Evolutionary conservation across 2,329 filamentous ascomycete species (phyloP).

Genomic region (Aspergillus candidus): DNA sequence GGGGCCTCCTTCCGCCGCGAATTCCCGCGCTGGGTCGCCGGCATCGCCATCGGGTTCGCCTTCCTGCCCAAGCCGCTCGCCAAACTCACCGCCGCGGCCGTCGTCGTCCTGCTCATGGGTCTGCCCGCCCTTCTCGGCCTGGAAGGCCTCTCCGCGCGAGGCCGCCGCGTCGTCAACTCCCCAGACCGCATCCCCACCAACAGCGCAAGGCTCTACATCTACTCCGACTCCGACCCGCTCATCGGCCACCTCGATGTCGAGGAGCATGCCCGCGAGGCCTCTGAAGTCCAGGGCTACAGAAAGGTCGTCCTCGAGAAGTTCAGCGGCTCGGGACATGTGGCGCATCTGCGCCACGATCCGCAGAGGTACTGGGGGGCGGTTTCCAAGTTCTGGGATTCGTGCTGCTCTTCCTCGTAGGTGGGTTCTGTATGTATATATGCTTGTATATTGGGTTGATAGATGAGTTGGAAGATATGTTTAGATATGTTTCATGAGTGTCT

Average conservation of each 20-base stretch:
- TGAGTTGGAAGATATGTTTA: no score
- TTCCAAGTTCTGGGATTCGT: slow-evolving; percentile 2
- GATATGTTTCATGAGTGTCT: no score
- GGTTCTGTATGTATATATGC: no score
- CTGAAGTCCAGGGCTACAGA: background rate
- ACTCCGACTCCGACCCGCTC: slow-evolving; percentile 2
- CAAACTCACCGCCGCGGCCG: background rate
- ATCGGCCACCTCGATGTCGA: slow-evolving; percentile 1
- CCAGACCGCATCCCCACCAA: background rate
- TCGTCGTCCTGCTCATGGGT: background rate
- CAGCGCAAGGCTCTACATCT: slow-evolving; percentile 1
- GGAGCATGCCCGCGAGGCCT: background rate
- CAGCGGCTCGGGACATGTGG: slow-evolving; percentile 2
- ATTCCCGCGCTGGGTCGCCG: slow-evolving; percentile 1
- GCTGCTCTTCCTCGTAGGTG: no score
- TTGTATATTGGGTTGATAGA: no score
- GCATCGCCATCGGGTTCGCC: background rate
- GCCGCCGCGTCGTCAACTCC: background rate
- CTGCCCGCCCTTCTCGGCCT: background rate
- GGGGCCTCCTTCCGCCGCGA: background rate
- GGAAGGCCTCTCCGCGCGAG: background rate
- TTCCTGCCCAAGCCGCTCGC: slow-evolving; percentile 1
- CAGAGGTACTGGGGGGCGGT: slow-evolving; percentile 1
- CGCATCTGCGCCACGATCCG: slow-evolving; percentile 4
- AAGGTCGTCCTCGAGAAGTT: slow-evolving; percentile 1